Conservation (phyloP, 306 rosid genomes). For the Prosopis cineraria region DNA sequence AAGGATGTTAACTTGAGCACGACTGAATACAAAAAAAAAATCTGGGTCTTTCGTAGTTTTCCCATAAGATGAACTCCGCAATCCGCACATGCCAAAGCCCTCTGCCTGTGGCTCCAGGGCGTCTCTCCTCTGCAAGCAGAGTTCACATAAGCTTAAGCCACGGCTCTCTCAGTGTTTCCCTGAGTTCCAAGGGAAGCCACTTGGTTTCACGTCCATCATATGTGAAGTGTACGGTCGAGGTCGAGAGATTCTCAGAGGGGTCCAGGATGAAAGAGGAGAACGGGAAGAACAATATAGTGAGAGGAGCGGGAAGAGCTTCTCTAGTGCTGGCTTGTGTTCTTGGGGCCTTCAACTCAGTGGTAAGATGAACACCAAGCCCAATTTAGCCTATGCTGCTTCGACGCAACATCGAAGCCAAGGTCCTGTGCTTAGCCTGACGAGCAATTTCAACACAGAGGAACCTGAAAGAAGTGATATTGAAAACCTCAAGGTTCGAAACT, state of each 20-base stretch:
- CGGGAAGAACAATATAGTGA: constrained; percentile 15
- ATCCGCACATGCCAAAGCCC: constrained; percentile 13
- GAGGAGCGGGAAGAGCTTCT: constrained; percentile 29
- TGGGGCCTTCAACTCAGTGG: constrained; percentile 30
- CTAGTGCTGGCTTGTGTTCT: constrained; percentile 32
- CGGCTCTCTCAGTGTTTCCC: constrained; percentile 17
- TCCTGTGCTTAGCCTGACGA: background rate
- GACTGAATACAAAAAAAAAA: background rate
- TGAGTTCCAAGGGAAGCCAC: background rate
- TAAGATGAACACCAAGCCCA: constrained; percentile 31
- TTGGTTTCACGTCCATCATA: constrained; percentile 4
- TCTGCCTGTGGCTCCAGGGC: background rate
- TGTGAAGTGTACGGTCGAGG: constrained; percentile 5
- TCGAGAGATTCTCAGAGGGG: constrained; percentile 13
- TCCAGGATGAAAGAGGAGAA: constrained; percentile 4
- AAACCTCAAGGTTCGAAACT: constrained; percentile 24
- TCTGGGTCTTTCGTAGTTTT: background rate
- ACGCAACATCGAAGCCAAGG: background rate
- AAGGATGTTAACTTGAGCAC: background rate
- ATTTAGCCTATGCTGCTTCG: constrained; percentile 13
- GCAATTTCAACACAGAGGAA: background rate
- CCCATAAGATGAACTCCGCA: constrained; percentile 35
- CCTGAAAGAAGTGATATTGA: background rate
- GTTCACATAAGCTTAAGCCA: constrained; percentile 27
- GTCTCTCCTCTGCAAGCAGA: background rate